Percentiles rank a stretch among this genome's conserved stretches.
phyloP scores from a whole-genome alignment of 176 grass and related monocot species.

The Eremochloa ophiuroides region DNA sequence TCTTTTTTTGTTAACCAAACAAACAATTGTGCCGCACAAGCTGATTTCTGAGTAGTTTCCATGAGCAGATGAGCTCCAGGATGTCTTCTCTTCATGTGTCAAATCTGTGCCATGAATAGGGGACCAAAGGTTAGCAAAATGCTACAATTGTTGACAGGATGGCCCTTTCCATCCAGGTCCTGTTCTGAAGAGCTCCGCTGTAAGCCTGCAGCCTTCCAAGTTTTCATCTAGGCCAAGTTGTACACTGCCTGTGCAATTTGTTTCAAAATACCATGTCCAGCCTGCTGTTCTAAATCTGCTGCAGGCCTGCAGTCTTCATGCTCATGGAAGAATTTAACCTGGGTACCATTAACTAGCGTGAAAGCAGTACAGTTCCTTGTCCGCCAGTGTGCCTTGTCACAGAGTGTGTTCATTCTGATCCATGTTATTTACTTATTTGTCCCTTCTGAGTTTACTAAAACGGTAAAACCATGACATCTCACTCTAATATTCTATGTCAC shows the following conservation, averaged over 20 bases:
- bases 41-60: background rate
- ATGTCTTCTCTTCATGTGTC: background rate
- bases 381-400: rapidly evolving
- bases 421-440: background rate
- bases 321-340: background rate
- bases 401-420: background rate
- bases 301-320: background rate
- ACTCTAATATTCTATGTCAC: no score
- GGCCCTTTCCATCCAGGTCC: background rate
- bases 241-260: background rate
- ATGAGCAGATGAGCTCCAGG: background rate
- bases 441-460: background rate
- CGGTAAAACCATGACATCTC: background rate
- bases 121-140: background rate
- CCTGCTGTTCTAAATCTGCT: background rate
- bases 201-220: background rate
- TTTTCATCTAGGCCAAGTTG: background rate
- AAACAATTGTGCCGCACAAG: background rate
- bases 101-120: background rate
- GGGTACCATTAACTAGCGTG: background rate
- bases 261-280: background rate
- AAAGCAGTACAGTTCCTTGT: background rate
- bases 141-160: background rate
- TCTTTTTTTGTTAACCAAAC: background rate
- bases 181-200: background rate